A percentile compares a stretch with the other conserved stretches of the same genome.
phyloP scores from a whole-genome alignment of 2,329 filamentous ascomycete species.

The Chaetomium globosum region DNA sequence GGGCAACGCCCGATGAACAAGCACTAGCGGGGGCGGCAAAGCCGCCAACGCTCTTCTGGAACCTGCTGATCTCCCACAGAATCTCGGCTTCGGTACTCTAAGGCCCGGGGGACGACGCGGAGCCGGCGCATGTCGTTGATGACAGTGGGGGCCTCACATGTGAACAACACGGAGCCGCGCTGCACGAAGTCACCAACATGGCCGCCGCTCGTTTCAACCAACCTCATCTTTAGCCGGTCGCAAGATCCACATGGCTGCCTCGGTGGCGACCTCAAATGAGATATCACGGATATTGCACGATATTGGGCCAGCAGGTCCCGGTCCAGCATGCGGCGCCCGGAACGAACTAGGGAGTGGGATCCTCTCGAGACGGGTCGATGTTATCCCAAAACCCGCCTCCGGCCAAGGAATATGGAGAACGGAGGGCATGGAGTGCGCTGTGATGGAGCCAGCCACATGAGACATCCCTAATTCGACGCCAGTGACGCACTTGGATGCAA shows the following conservation, averaged over 20 bases:
- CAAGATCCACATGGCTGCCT: slow-evolving; percentile 1
- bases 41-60: slow-evolving; percentile 19
- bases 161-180: slow-evolving; percentile 19
- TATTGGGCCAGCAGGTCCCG: slow-evolving; percentile 7
- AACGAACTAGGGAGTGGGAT: background rate
- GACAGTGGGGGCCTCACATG: slow-evolving; percentile 4
- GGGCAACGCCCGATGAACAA: slow-evolving; percentile 27
- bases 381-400: background rate
- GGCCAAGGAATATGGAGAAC: background rate
- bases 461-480: slow-evolving; percentile 11
- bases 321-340: background rate
- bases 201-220: slow-evolving; percentile 11
- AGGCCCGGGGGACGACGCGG: slow-evolving; percentile 9
- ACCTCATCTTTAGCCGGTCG: slow-evolving; percentile 14
- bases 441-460: slow-evolving; percentile 12
- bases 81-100: slow-evolving; percentile 21
- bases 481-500: slow-evolving; percentile 21
- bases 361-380: background rate
- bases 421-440: background rate
- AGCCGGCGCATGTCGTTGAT: background rate
- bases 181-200: slow-evolving; percentile 11
- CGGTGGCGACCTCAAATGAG: slow-evolving; percentile 12
- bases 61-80: slow-evolving; percentile 21
- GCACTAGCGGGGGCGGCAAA: slow-evolving; percentile 10
- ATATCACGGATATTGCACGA: slow-evolving; percentile 22